Conservation (phyloP, 1,284 basidiomycete species). For the Tausonia pullulans region DNA sequence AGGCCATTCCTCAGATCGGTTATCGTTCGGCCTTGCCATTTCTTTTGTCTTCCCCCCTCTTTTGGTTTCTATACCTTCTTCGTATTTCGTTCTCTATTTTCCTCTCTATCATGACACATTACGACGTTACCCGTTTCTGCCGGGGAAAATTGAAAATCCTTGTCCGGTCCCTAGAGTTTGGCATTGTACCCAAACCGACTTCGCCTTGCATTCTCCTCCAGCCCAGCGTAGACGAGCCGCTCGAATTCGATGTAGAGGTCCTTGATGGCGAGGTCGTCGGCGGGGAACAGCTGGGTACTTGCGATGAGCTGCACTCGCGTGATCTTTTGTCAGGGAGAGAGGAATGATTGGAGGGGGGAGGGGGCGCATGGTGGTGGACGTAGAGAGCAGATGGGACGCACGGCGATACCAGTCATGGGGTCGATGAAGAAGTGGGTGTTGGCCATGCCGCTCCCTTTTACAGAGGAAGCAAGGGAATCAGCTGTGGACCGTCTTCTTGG, state of each 20-base stretch:
- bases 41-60: too few species aligned
- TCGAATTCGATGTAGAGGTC: background rate
- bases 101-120: too few species aligned
- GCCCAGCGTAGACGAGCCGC: background rate
- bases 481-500: background rate
- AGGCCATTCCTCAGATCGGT: too few species aligned
- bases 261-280: background rate
- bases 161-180: too few species aligned
- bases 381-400: background rate
- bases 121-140: too few species aligned
- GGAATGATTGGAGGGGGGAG: background rate
- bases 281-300: background rate
- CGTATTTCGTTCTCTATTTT: too few species aligned
- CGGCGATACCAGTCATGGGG: background rate
- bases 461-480: background rate
- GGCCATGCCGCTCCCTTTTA: background rate
- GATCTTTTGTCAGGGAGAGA: too few species aligned
- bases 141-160: too few species aligned
- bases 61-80: too few species aligned
- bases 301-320: background rate
- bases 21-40: too few species aligned
- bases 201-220: background rate
- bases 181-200: too few species aligned
- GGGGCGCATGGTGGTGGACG: background rate
- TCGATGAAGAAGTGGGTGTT: constrained; percentile 1